Evolutionary conservation across 1,284 basidiomycete genomes (phyloP), one percentile per base, ranked within the genome.

Genomic region (Ganoderma meredithae): DNA sequence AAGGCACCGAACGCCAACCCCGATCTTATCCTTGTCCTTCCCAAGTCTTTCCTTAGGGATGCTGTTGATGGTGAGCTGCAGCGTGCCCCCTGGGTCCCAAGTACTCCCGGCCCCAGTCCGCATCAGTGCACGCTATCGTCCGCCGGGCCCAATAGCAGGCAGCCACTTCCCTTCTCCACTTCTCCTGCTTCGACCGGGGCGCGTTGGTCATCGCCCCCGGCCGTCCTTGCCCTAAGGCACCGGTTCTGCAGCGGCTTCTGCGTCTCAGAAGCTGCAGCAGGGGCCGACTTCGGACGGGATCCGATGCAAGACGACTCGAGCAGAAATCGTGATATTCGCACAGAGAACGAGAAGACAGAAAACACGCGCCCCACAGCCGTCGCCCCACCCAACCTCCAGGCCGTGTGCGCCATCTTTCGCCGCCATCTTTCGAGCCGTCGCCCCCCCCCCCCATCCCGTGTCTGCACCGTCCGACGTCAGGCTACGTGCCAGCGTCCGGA

Each of bases 121-220:
- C 53, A 33, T 27, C 53, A 55, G 53, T 17, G 53, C 27, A 19
- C 55, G 55, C 22, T 39, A 49, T 33, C 33, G 33, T 8, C 33
- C 55, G 15, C 17, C 19, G 55, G 19, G 31, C 19, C 55, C 55
- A 58, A n/a, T 58, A 58, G n/a, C 9, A 33, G 3, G 31, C 33
- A 36, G 36, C 36, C 36, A 9, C 25, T 19, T 33, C 22, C 9
- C 9, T 52, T 9, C 3, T 1, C 53, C 17, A 36, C 36, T 36
- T 36, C 36, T 36, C 36, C 33, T 5, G 33, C 33, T 58, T 10
- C 55, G 33, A 19, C 55, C 55, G 17, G 19, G 31, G 13, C 15
- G 36, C 49, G 15, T 12, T 33, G 33, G 55, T 58, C 55, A 58
- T 58, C 55, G 55, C 55, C 55, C 55, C 55, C 55, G 36, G 22